Percentiles rank a stretch among this genome's conserved stretches.
Evolutionary conservation across 106 monocot species (phyloP).

Genomic region (Posidonia australis): DNA sequence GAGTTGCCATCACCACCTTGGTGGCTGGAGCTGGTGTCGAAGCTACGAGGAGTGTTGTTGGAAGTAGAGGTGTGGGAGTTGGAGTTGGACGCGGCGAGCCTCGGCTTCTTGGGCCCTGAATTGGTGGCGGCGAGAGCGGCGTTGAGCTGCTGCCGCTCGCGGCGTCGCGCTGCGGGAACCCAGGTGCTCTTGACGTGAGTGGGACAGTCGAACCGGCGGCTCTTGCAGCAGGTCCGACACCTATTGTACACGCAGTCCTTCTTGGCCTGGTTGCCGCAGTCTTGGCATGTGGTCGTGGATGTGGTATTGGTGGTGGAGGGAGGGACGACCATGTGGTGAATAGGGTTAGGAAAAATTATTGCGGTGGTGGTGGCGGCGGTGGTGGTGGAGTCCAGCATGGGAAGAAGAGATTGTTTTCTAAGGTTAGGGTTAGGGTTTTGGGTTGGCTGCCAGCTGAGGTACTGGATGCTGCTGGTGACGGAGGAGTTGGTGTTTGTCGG

Average conservation of each 20-base stretch:
- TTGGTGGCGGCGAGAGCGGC: conserved; percentile 24
- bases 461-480: conserved; percentile 25
- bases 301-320: neutral
- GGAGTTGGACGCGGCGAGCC: conserved; percentile 37
- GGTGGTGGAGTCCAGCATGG: conserved; percentile 19
- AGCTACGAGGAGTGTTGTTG: conserved; percentile 41
- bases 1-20: too few species aligned
- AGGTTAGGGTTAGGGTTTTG: conserved; percentile 33
- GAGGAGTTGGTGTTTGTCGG: conserved; percentile 26
- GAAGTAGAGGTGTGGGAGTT: conserved; percentile 62
- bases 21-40: conserved; percentile 48
- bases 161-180: conserved; percentile 67
- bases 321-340: neutral
- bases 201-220: conserved; percentile 52
- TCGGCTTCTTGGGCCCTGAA: conserved; percentile 40
- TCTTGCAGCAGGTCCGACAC: conserved; percentile 81
- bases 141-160: conserved; percentile 37
- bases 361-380: neutral
- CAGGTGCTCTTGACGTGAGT: conserved; percentile 83
- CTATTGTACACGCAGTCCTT: conserved; percentile 62
- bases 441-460: conserved; percentile 5
- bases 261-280: conserved; percentile 85
- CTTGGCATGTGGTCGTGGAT: conserved; percentile 34
- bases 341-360: neutral
- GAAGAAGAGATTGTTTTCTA: neutral